Conservation (phyloP, 805 yeast genomes). For the Isabelozyma gotoi region DNA sequence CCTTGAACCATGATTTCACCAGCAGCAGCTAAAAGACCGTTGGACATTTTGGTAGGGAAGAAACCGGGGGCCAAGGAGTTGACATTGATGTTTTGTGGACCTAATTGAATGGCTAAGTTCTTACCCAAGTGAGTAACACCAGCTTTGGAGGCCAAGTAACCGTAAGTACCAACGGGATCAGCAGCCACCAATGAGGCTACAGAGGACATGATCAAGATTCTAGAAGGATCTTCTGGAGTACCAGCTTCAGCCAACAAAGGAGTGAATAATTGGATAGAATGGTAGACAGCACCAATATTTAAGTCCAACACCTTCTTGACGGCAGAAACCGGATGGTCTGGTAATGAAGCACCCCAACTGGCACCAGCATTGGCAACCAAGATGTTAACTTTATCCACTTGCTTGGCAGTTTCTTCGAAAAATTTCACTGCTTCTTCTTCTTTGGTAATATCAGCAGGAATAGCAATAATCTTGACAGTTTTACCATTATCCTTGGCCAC, state of each 20-base stretch:
- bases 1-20: conserved; percentile 45
- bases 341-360: conserved; percentile 70
- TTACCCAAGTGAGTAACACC: conserved; percentile 70
- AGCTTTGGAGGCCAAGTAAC: conserved; percentile 73
- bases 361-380: conserved; percentile 80
- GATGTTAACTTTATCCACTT: conserved; percentile 53
- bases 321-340: conserved; percentile 59
- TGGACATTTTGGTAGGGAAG: conserved; percentile 73
- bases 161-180: conserved; percentile 56
- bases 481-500: conserved; percentile 35
- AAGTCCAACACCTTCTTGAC: conserved; percentile 61
- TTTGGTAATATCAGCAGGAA: conserved; percentile 58
- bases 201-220: conserved; percentile 67
- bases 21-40: conserved; percentile 54
- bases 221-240: conserved; percentile 53
- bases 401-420: conserved; percentile 35
- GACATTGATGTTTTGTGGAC: conserved; percentile 65
- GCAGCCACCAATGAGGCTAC: conserved; percentile 52
- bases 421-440: conserved; percentile 49
- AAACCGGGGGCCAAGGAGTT: conserved; percentile 76
- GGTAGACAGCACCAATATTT: conserved; percentile 68
- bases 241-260: conserved; percentile 58
- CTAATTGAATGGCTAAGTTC: conserved; percentile 62
- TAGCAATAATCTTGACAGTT: conserved; percentile 31
- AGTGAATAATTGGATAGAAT: conserved; percentile 60